These are phyloP conservation scores for Astraeus odoratus DNA, from an alignment of 768 basidiomycete species.

Conservation along the genomic window DNA sequence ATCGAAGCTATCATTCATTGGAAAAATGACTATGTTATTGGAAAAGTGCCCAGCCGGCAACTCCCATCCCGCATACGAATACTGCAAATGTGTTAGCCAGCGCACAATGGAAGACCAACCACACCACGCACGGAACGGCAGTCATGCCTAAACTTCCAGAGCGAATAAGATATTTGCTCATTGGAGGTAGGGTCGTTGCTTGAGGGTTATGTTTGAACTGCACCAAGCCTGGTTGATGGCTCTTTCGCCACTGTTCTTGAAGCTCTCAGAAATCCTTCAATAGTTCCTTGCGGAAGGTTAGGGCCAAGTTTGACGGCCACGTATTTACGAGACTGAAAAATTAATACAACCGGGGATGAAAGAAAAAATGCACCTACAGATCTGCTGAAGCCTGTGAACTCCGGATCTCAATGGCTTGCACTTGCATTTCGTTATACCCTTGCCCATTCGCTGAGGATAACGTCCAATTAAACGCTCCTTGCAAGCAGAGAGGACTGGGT, in stretches of 20 bases:
- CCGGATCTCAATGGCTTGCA: conserved; percentile 27
- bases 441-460: conserved; percentile 27
- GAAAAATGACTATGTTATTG: conserved; percentile 44
- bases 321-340: conserved; percentile 44
- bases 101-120: too few relatives aligned
- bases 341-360: background rate
- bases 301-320: conserved; percentile 44
- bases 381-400: conserved; percentile 18
- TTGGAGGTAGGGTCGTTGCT: conserved; percentile 33
- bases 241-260: conserved; percentile 42
- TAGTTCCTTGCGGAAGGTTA: conserved; percentile 36
- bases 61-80: conserved; percentile 45
- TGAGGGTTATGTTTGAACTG: conserved; percentile 31
- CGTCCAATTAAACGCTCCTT: conserved; percentile 41
- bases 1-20: conserved; percentile 27
- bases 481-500: too few relatives aligned
- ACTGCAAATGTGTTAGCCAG: conserved; percentile 29
- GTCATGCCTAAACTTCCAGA: conserved; percentile 35
- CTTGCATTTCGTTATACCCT: conserved; percentile 31
- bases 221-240: conserved; percentile 30
- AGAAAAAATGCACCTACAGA: conserved; percentile 26
- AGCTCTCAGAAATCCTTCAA: conserved; percentile 35
- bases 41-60: conserved; percentile 35
- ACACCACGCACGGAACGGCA: conserved; percentile 39
- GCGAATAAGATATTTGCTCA: conserved; percentile 34